Evolutionary conservation across 176 grass and related monocot species (phyloP), one percentile per base, ranked within the genome.

Genomic region (Canna indica): DNA sequence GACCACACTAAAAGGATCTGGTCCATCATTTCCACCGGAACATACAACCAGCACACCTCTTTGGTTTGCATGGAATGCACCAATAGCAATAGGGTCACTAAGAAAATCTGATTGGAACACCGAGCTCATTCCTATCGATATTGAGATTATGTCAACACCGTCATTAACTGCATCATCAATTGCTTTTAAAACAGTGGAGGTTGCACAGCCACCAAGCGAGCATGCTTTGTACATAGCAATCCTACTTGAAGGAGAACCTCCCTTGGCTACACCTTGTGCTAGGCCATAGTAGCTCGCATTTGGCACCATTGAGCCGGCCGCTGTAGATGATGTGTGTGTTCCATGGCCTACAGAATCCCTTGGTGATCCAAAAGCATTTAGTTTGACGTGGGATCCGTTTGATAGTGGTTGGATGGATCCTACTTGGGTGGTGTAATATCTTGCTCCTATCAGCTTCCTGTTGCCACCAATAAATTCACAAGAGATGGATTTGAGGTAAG

Each of bases 401-500:
- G 78, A 80, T 26, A 80, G 34, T 27, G 53, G 25, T 47, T 74
- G 52, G 31, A 29, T 48, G 36, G 79, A 82, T 59, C 74, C 88
- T 8, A 77, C 74, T 73, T 38, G 82, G 36, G 34, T 80, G 71
- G 73, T 50, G 72, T 97, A 97, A 79, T 87, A 90, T 73, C 93
- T 88, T 26, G 88, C 93, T 58, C 93, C 93, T 32, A 97, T 91
- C 33, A 97, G 83, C 81, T 92, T 91, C 88, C 91, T 96, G 76
- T 27, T 69, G n/a, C 38, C 27, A 22, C 10, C 18, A 59, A 35
- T 33, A 7, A 66, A 50, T 25, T 22, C 36, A 7, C 36, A 42
- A 6, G 11, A 73, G 1, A 29, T 36, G 10, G 38, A 36, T 36
- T 9, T 20, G 64, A 39, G 34, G 36, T 67, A 9, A 39, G 17